phyloP scores from a whole-genome alignment of 116 monocot genomes.

The Papilionanthe hybrid region DNA sequence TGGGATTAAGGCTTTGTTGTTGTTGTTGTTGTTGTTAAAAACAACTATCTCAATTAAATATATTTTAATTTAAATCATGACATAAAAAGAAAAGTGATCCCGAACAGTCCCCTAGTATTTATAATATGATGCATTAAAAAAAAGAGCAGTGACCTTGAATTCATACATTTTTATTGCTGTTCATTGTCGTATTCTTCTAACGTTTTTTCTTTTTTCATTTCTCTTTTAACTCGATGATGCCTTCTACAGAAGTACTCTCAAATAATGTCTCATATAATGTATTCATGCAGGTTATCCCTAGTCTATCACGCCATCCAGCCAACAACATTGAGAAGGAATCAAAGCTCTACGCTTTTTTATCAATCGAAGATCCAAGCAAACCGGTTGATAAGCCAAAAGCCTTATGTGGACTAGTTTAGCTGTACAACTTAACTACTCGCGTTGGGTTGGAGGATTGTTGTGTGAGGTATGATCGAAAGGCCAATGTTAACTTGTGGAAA shows the following conservation, averaged over 20 bases:
- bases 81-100: no score
- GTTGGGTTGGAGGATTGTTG: constrained; percentile 43
- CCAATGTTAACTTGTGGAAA: background rate
- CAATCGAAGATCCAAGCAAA: constrained; percentile 50
- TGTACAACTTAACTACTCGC: constrained; percentile 57
- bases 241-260: background rate
- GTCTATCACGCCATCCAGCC: constrained; percentile 23
- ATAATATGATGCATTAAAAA: background rate
- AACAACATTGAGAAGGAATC: constrained; percentile 28
- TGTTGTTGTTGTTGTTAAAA: no score
- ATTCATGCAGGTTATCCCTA: constrained; percentile 64
- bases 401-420: constrained; percentile 50
- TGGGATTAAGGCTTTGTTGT: no score
- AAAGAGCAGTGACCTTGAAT: background rate
- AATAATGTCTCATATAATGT: background rate
- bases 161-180: background rate
- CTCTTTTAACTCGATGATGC: background rate
- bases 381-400: constrained; percentile 37
- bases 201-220: background rate
- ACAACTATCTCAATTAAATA: no score
- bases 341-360: constrained; percentile 56
- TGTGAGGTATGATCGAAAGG: no score
- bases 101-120: background rate
- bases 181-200: background rate
- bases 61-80: no score